Conservation (phyloP, 2,329 filamentous ascomycete genomes). For the Cryphonectria parasitica region DNA sequence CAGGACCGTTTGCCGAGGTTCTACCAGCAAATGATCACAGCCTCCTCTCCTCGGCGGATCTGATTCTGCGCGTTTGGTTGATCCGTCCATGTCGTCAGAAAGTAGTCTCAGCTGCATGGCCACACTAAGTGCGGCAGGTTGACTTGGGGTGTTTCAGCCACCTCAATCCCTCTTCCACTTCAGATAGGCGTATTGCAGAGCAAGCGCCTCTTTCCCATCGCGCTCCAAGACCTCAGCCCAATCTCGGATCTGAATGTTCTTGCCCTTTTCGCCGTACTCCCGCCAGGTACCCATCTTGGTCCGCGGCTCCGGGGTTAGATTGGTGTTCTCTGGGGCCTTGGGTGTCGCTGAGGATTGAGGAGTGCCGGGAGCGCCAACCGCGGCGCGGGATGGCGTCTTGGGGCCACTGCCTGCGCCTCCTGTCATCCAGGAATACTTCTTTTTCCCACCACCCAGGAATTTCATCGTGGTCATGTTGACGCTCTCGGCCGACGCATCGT, state of each 20-base stretch:
- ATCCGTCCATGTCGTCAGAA: background rate
- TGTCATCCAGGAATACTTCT: constrained; percentile 77
- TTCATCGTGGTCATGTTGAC: constrained; percentile 82
- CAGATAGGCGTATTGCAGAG: constrained; percentile 62
- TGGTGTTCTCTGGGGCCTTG: constrained; percentile 41
- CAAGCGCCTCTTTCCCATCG: constrained; percentile 70
- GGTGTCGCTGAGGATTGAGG: constrained; percentile 25
- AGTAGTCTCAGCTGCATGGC: background rate
- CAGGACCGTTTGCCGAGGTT: background rate
- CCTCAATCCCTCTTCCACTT: constrained; percentile 53
- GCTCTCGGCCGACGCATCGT: constrained; percentile 77
- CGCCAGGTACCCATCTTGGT: constrained; percentile 74
- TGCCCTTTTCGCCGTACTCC: constrained; percentile 77
- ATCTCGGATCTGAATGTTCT: constrained; percentile 82
- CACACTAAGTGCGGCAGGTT: background rate
- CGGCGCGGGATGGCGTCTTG: constrained; percentile 36
- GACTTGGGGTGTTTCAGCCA: constrained; percentile 31
- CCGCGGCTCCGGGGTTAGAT: constrained; percentile 60
- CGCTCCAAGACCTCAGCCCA: constrained; percentile 78
- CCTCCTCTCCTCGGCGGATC: background rate
- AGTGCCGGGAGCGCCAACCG: constrained; percentile 33
- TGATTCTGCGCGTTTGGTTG: background rate
- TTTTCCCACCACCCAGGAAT: constrained; percentile 61
- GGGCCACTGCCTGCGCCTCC: constrained; percentile 58
- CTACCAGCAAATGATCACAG: background rate